Evolutionary conservation across 495 filamentous ascomycete species (phyloP), one percentile per base, ranked within the genome.

Genomic region (Penicillium taxi): DNA sequence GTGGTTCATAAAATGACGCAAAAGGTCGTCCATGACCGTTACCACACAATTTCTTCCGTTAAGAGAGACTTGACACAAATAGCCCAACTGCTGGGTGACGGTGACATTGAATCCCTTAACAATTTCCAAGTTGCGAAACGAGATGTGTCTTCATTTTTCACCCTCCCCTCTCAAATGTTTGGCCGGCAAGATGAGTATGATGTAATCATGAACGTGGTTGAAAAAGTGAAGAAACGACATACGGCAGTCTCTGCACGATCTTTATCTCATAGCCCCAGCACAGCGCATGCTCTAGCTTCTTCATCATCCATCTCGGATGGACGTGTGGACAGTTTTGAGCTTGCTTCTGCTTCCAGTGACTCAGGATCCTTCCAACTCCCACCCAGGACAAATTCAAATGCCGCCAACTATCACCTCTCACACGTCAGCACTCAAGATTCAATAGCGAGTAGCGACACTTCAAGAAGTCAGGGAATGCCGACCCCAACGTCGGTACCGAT

Each of bases 1-100:
- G 82, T 95, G 6, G 83, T 95, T 26, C 81, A 87, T 44, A 89
- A 86, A 54, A 94, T 91, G 80, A 91, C 86, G 0, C 75, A 84
- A 31, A 94, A 90, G 50, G 80, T 78, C 19, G 81, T 89, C 13
- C 75, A 76, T 32, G 86, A 94, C 28, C 73, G 88, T 7, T 95
- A 95, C 52, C 75, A 89, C 50, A 90, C 85, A 2, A 79, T 82
- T 3, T 83, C 80, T 25, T 86, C 86, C 2, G 71, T 94, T 11
- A 84, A 82, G 40, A 65, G 85, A 45, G 88, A 95, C 47, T 59
- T 95, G 28, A 49, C 72, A 6, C 64, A 76, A 41, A 75, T 93
- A 3, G 74, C 80, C 31, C 69, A 78, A 47, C 59, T 91, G 19
- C 66, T 95, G 12, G 76, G 74, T 4, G 78, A 82, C 48, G 86